phyloP scores from a whole-genome alignment of 257 asterid genomes.

The Solanum pimpinellifolium region DNA sequence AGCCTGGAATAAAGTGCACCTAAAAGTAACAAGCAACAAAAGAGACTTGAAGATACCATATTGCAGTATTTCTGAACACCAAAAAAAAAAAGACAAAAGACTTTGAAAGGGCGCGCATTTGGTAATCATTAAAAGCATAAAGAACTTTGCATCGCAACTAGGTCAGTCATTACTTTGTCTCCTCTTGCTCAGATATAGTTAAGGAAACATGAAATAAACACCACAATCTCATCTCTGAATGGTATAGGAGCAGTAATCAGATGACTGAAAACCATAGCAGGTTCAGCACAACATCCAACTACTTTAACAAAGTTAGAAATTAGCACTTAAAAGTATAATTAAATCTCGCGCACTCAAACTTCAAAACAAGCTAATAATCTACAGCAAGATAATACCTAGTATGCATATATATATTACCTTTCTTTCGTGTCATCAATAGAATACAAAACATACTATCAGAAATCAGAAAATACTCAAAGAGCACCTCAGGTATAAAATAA shows the following conservation, averaged over 20 bases:
- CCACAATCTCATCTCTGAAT: not conserved
- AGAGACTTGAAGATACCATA: not conserved
- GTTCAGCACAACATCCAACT: not conserved
- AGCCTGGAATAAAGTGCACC: constrained; percentile 86
- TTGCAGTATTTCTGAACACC: not conserved
- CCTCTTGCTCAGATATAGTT: not conserved
- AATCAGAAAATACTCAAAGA: not conserved
- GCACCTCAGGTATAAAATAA: not conserved
- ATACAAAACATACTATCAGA: not conserved
- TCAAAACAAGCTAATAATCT: not conserved
- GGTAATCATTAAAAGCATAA: not conserved
- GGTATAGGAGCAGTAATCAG: not conserved
- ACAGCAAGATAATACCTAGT: not conserved
- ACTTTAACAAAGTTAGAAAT: not conserved
- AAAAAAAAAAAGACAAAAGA: not conserved
- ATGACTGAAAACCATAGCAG: not conserved
- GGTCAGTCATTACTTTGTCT: not conserved
- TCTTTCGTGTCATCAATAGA: not conserved
- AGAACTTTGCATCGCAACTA: not conserved
- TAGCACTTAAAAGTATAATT: not conserved
- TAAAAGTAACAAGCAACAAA: constrained; percentile 12
- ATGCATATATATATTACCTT: not conserved
- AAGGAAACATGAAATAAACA: not conserved
- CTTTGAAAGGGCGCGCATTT: not conserved
- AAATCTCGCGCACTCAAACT: not conserved